These are phyloP conservation scores for Penicillium taxi DNA, from an alignment of 495 filamentous ascomycete species.

Conservation along the genomic window DNA sequence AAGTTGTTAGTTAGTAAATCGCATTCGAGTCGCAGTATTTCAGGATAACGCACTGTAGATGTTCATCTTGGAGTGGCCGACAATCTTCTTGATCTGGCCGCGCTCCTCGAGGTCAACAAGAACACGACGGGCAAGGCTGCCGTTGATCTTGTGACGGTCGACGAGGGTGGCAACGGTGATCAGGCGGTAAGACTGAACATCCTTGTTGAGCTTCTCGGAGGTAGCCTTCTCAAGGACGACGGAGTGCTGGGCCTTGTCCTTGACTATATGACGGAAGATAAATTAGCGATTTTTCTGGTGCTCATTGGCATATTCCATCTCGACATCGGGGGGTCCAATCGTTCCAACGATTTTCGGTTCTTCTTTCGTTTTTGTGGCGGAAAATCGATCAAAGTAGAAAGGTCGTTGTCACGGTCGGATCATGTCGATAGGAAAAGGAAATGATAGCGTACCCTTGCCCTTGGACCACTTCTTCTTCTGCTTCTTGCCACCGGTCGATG, in stretches of 20 bases:
- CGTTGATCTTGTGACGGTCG: slow-evolving; percentile 99
- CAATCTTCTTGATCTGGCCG: slow-evolving; percentile 97
- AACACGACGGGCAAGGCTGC: slow-evolving; percentile 82
- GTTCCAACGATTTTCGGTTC: slow-evolving; percentile 14
- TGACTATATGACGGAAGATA: slow-evolving; percentile 56
- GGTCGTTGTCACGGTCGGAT: slow-evolving; percentile 23
- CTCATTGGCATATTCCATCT: too few relatives aligned
- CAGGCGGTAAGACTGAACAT: slow-evolving; percentile 99
- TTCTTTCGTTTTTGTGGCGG: slow-evolving; percentile 13
- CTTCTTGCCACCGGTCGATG: slow-evolving; percentile 83
- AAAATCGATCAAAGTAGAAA: slow-evolving; percentile 12
- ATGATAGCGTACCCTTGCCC: slow-evolving; percentile 74
- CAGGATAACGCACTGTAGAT: slow-evolving; percentile 70
- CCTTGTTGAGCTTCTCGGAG: slow-evolving; percentile 74
- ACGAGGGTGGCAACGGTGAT: slow-evolving; percentile 98
- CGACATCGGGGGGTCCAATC: slow-evolving; percentile 2
- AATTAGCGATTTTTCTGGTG: slow-evolving; percentile 18
- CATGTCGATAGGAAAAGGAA: slow-evolving; percentile 13
- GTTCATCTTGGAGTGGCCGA: slow-evolving; percentile 90
- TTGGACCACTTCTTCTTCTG: slow-evolving; percentile 99
- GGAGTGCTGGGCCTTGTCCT: slow-evolving; percentile 99
- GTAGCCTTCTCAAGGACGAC: slow-evolving; percentile 65
- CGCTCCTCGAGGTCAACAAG: slow-evolving; percentile 94
- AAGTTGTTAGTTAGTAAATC: slow-evolving; percentile 14
- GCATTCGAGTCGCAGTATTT: background rate